A percentile compares a stretch with the other conserved stretches of the same genome.
These are phyloP conservation scores for Globisporangium camurandrum DNA, from an alignment of 352 stramenopile species.

Conservation along the genomic window DNA sequence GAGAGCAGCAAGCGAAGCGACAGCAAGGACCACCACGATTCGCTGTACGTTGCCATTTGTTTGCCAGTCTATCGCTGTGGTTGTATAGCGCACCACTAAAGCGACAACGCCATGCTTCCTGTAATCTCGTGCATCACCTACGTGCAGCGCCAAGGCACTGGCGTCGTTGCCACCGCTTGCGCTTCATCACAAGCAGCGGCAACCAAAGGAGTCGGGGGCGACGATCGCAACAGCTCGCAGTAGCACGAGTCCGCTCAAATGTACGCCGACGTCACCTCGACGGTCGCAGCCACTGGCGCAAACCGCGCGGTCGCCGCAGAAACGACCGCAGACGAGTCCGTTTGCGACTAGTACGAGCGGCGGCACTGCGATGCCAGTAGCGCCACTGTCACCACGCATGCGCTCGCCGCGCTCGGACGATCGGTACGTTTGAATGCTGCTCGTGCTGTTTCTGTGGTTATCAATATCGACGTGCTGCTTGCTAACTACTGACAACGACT, in stretches of 20 bases:
- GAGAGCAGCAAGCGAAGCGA: no score
- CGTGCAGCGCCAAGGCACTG: conserved; percentile 8
- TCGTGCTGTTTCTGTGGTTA: neutral
- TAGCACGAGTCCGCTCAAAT: neutral
- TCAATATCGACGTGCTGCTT: neutral
- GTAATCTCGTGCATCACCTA: no score
- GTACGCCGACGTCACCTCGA: neutral
- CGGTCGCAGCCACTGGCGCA: neutral
- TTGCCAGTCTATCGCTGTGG: neutral
- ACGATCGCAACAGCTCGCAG: neutral
- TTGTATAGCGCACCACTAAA: neutral
- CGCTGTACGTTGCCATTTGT: conserved; percentile 1
- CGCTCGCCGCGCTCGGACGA: conserved; percentile 20
- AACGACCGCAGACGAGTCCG: conserved; percentile 14
- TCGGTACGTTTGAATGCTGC: conserved; percentile 6
- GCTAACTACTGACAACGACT: neutral
- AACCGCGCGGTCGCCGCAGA: neutral
- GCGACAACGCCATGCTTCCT: no score
- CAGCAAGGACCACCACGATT: neutral
- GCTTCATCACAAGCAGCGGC: conserved; percentile 1
- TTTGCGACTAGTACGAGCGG: conserved; percentile 3
- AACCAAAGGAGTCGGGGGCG: neutral
- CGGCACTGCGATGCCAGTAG: conserved; percentile 2
- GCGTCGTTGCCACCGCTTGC: conserved; percentile 10
- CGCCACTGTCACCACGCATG: conserved; percentile 12